Base-by-base conservation (phyloP, 257 asterid genomes). In the Cruciata laevipes region DNA sequence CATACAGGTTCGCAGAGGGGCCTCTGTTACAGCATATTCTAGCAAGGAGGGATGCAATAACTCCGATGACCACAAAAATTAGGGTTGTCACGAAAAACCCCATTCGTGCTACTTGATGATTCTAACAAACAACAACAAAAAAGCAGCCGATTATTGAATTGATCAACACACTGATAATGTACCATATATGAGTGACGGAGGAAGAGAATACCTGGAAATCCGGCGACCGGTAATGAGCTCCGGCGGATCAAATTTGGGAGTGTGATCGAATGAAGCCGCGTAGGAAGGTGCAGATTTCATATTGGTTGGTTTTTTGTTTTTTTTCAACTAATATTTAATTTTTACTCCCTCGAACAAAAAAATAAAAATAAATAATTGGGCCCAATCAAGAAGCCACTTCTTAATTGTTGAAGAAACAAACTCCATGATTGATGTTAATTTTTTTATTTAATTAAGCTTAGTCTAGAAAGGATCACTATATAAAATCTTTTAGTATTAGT, bases 1-100 rank as follows among this genome's bases (percentile, higher is more conserved):
- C 96, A 75, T 92, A 89, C 98, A 92, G 89, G 75, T 92, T 92
- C 18, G 97, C 75, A n/a, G 98, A 92, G 65, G 96, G 96, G 18
- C 98, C 97, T 81, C 86, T 83, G 81, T 85, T 89, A 88, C 81
- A 92, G 85, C 97, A 92, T 78, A 92, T 89, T 88, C 91, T 81
- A 81, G 86, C 49, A 73, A 86, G 73, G 31, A 92, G 78, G 52
- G 91, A 79, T 12, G 91, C 98, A 79, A 89, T 89, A 65, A 89
- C 76, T 60, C 97, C 98, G 55, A 92, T 74, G 64, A 75, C 93
- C 20, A 85, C 11, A 79, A 87, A 92, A 69, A 87, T 87, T 35
- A 89, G 79, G 59, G 88, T 87, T 71, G 96, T 87, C 77, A 92
- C 89, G 78, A 89, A 69, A 76, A 92, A 92, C 69, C 98, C 97